phyloP scores from a whole-genome alignment of 2,329 filamentous ascomycete species.

The Talaromyces atroroseus region DNA sequence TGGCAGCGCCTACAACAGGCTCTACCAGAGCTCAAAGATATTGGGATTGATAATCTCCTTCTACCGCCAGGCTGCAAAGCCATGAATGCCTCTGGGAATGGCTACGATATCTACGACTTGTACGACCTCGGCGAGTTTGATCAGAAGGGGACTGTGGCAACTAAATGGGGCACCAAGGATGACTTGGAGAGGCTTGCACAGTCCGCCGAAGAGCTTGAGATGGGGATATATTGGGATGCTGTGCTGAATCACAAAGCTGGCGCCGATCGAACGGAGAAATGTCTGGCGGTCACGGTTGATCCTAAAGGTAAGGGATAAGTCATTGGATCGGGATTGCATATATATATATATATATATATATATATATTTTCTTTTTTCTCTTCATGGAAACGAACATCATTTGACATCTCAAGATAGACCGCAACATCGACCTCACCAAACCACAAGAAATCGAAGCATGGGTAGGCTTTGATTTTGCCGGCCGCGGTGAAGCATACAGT shows the following conservation, averaged over 20 bases:
- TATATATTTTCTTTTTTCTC: not conserved
- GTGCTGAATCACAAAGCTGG: constrained; percentile 69
- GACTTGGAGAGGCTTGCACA: constrained; percentile 53
- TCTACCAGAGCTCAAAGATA: constrained; percentile 50
- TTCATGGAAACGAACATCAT: not conserved
- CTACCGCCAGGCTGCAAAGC: constrained; percentile 68
- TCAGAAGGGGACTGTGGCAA: constrained; percentile 57
- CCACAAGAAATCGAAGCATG: constrained; percentile 62
- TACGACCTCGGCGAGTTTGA: constrained; percentile 69
- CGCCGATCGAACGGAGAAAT: constrained; percentile 60
- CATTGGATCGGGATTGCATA: too few relatives aligned
- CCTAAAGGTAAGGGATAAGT: constrained; percentile 32
- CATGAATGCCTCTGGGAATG: constrained; percentile 56
- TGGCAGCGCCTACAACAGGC: constrained; percentile 54
- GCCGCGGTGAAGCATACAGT: constrained; percentile 56
- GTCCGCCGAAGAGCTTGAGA: constrained; percentile 47
- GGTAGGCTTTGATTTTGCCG: constrained; percentile 62
- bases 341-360: too few relatives aligned
- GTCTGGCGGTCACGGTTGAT: constrained; percentile 60
- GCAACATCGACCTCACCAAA: constrained; percentile 50
- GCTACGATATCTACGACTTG: constrained; percentile 65
- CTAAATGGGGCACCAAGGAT: constrained; percentile 64
- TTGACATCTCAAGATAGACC: constrained; percentile 35
- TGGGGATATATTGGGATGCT: constrained; percentile 63
- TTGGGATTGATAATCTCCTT: constrained; percentile 61